Base-by-base conservation (phyloP, 768 basidiomycete species). In the Rhizopogon roseolus region DNA sequence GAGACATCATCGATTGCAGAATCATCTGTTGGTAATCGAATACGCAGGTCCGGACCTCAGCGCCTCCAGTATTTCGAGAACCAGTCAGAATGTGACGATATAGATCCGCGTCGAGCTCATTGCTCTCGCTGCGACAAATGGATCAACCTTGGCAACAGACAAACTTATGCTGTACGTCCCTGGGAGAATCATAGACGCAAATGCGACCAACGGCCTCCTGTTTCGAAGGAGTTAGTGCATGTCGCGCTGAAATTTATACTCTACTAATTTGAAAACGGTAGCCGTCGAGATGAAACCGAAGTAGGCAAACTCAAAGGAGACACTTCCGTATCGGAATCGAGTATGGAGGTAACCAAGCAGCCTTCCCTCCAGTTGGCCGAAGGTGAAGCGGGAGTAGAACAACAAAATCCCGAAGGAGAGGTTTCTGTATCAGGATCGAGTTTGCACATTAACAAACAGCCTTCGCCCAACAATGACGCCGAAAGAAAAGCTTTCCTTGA, bases 61-160 rank as follows among this genome's bases (percentile, higher is more conserved):
- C 81, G 87, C 28, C 75, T 81, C 37, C 75, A 82, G 60, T 84
- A 83, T 65, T 81, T 85, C 65, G 77, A 78, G 56, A 81, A 83
- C 55, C 80, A 88, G 58, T 71, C 81, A 5, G 75, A 81, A 45
- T 83, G 84, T 55, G 75, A 75, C 28, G 73, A 74, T 28, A 65
- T 85, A 43, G 84, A 85, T 54, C 75, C 79, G 2, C 77, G 81
- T 66, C 74, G 76, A 8, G 83, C 77, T n/a, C 73, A 75, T 50
- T 89, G 87, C 60, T 76, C 68, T 17, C 70, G 78, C 34, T 89
- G 87, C 63, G 68, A 77, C 39, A 77, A 79, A 55, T 76, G 75
- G 67, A 75, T 88, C 16, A 73, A 75, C 39, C 74, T 89, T 17
- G 81, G 83, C 49, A 71, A 73, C n/a, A 78, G 68, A 58, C 75